Percentiles rank a stretch among this genome's conserved stretches.
Conservation (phyloP, 1,139 yeast species). For the Zhuliangozyma parablackwelliae region DNA sequence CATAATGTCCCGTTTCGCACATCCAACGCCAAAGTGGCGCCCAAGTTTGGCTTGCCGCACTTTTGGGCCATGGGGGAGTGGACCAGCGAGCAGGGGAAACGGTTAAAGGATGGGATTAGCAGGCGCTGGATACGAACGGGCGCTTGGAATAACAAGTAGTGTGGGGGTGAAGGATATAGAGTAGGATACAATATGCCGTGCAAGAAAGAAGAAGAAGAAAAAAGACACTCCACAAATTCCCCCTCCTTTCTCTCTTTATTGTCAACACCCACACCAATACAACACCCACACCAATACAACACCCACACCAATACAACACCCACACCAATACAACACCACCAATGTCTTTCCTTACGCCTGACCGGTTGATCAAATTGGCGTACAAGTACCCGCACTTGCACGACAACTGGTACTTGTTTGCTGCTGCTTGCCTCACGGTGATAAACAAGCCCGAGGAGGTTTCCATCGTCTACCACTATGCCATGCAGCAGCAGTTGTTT, state of each 20-base stretch:
- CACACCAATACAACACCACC: too few relatives aligned
- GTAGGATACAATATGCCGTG: too few relatives aligned
- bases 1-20: constrained; percentile 23
- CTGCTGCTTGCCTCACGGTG: constrained; percentile 78
- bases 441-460: constrained; percentile 80
- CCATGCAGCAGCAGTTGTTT: constrained; percentile 50
- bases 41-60: constrained; percentile 45
- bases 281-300: too few relatives aligned
- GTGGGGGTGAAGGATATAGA: too few relatives aligned
- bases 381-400: constrained; percentile 45
- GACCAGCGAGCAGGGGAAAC: constrained; percentile 43
- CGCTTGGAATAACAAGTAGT: constrained; percentile 4
- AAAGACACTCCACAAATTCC: too few relatives aligned
- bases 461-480: constrained; percentile 71
- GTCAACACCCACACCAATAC: too few relatives aligned
- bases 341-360: constrained; percentile 47
- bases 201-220: too few relatives aligned
- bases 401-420: constrained; percentile 64
- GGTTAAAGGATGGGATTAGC: constrained; percentile 51
- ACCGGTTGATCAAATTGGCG: constrained; percentile 56
- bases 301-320: too few relatives aligned
- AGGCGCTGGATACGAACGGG: constrained; percentile 23
- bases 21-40: constrained; percentile 37
- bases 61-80: constrained; percentile 68
- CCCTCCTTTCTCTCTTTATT: too few relatives aligned